Evolutionary conservation across 2,329 filamentous ascomycete genomes (phyloP), one percentile per base, ranked within the genome.

Genomic region (Bretziella fagacearum): DNA sequence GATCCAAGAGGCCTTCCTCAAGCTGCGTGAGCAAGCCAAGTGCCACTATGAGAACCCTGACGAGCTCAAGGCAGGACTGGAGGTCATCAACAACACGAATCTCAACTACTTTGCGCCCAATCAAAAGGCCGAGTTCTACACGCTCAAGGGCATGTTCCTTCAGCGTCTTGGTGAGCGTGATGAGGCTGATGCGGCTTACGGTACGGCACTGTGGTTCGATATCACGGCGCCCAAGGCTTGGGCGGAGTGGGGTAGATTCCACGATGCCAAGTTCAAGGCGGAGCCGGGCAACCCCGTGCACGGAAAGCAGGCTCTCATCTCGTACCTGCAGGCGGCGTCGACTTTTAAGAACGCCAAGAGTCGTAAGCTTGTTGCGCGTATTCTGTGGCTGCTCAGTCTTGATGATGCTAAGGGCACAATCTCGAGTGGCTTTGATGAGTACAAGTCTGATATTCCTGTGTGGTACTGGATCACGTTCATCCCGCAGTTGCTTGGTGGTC

Each of bases 381-480:
- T 98, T 43, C 69, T 98, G 42, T 98, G 91, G 91, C 70, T 98
- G 39, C 73, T 98, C 37, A 96, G 89, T 62, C 69, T 98, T 54
- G 91, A 98, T 58, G 86, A 95, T 57, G 71, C 83, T 0, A 84
- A 85, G 58, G 84, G 84, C 10, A 80, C 74, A 30, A 79, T 98
- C 51, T 81, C 84, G 0, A 71, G 77, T 55, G 85, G 89, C 10
- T 98, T 95, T 54, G 85, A 94, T 54, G 84, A 89, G 55, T 98
- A 91, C 66, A 95, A 96, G 67, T 91, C 91, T 44, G 93, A 98
- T 55, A 93, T 86, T 2, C 86, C 87, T 0, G 85, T 93, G 10
- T 99, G 91, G 91, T 98, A 96, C 65, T 99, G 91, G 91, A 95
- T 96, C 55, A 96, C 89, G 0, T 98, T 93, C 60, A 96, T 99